Percentiles rank a stretch among this genome's conserved stretches.
phyloP scores from a whole-genome alignment of 2,329 filamentous ascomycete species.

The Pestalotiopsis sp. region DNA sequence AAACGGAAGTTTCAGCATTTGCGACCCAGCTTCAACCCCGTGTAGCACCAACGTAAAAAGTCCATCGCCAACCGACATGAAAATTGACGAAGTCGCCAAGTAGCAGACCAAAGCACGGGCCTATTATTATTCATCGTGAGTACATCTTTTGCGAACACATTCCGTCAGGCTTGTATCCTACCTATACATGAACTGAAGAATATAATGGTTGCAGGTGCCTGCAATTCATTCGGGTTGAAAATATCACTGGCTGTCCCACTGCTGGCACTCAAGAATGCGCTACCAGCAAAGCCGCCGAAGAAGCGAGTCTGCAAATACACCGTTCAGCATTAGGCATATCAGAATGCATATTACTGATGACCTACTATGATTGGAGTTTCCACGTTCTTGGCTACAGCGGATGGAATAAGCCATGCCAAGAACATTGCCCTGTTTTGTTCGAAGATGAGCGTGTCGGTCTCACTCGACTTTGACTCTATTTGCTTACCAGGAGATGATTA shows the following conservation, averaged over 20 bases:
- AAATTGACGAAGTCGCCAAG: constrained; percentile 83
- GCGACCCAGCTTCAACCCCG: background rate
- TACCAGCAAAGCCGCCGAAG: constrained; percentile 72
- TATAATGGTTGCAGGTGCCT: constrained; percentile 82
- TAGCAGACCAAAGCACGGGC: constrained; percentile 62
- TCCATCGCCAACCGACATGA: constrained; percentile 76
- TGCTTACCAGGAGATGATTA: constrained; percentile 66
- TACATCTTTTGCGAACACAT: background rate
- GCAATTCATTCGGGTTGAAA: constrained; percentile 69
- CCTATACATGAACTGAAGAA: constrained; percentile 64
- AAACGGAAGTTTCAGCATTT: background rate
- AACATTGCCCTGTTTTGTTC: constrained; percentile 55
- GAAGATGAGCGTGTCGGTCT: background rate
- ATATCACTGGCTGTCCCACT: constrained; percentile 85
- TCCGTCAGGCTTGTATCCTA: constrained; percentile 3
- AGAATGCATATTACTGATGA: background rate
- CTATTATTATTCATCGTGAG: constrained; percentile 18
- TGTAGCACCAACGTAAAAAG: constrained; percentile 62
- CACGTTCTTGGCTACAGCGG: constrained; percentile 77
- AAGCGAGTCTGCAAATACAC: constrained; percentile 54
- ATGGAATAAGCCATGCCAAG: constrained; percentile 78
- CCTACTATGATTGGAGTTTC: constrained; percentile 69
- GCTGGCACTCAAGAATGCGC: constrained; percentile 71
- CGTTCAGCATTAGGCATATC: background rate
- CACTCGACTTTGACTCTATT: background rate